Evolutionary conservation across 805 yeast genomes (phyloP), one percentile per base, ranked within the genome.

Genomic region (Henningerozyma blattae): DNA sequence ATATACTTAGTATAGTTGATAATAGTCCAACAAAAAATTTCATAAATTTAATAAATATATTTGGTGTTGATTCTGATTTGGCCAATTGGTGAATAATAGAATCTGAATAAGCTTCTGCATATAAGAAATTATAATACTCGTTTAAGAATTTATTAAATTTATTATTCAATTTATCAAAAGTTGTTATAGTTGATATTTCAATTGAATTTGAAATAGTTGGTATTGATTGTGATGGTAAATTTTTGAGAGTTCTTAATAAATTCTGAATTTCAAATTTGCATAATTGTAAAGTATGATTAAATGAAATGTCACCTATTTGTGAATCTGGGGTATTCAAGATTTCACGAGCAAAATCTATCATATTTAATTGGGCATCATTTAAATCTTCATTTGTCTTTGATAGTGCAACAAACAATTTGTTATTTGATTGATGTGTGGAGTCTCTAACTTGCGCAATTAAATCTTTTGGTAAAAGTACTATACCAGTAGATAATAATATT

Each of bases 321-420:
- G 38, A 22, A 22, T 42, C 48, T 2, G 41, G 33, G 4, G 51
- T 34, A 10, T 43, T 39, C 28, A 52, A 36, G 1, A 55, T 50
- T 18, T 34, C 38, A 15, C 38, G 42, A 2, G 57, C 48, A 33
- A 39, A 43, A 17, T 55, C 59, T 8, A 48, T 32, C 38, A 51
- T 32, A 18, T 44, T 44, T 28, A 55, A 31, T 36, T 46, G 48
- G 2, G 50, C 35, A 26, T 52, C 60, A 31, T 52, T 54, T 29
- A 51, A 25, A 30, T 54, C 58, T 20, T 55, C 60, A 28, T 52
- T 55, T 3, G 44, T 42, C 38, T 52, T 52, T 34, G 56, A 50
- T 27, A 55, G 33, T 32, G 50, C 48, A 19, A 55, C 49, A 31
- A 48, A 55, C 12, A 52, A 34, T 18, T 37, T 36, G 34, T 53